Conservation (phyloP, 2,329 filamentous ascomycete genomes). For the Teratosphaeria pseudoeucalypti region DNA sequence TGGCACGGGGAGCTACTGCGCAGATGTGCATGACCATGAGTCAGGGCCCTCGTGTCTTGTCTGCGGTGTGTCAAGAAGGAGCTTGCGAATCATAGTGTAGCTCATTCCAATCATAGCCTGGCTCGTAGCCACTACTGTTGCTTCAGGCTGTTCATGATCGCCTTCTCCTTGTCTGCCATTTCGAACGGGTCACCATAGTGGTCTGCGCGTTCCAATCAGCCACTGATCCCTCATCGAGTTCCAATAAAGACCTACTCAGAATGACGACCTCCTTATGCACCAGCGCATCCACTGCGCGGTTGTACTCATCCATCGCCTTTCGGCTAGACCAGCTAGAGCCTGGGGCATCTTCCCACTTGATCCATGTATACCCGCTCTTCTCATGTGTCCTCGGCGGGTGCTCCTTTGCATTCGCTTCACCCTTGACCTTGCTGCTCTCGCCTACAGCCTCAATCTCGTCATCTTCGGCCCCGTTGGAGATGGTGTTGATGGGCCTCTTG, state of each 20-base stretch:
- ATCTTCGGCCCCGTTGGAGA: conserved; percentile 23
- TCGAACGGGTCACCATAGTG: conserved; percentile 27
- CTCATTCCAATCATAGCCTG: neutral
- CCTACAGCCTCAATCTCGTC: conserved; percentile 2
- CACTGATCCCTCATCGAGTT: neutral
- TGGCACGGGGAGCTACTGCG: neutral
- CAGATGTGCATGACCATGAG: neutral
- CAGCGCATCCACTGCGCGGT: conserved; percentile 39
- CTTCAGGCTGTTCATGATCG: conserved; percentile 9
- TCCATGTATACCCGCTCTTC: conserved; percentile 24
- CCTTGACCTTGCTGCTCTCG: conserved; percentile 12
- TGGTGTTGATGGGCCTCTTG: conserved; percentile 26
- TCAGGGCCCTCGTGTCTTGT: neutral
- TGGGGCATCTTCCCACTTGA: conserved; percentile 31
- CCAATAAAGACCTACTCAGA: conserved; percentile 17
- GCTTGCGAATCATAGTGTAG: neutral
- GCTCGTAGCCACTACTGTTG: neutral
- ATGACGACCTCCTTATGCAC: conserved; percentile 37
- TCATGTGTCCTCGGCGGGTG: conserved; percentile 18
- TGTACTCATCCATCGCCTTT: conserved; percentile 47
- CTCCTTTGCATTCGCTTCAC: conserved; percentile 6
- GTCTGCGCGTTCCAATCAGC: conserved; percentile 9
- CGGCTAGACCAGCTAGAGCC: conserved; percentile 46
- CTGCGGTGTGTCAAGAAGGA: neutral
- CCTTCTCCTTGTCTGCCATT: conserved; percentile 23